Percentiles rank a stretch among this genome's conserved stretches.
phyloP scores from a whole-genome alignment of 345 rosid species.

The Corchorus capsularis region DNA sequence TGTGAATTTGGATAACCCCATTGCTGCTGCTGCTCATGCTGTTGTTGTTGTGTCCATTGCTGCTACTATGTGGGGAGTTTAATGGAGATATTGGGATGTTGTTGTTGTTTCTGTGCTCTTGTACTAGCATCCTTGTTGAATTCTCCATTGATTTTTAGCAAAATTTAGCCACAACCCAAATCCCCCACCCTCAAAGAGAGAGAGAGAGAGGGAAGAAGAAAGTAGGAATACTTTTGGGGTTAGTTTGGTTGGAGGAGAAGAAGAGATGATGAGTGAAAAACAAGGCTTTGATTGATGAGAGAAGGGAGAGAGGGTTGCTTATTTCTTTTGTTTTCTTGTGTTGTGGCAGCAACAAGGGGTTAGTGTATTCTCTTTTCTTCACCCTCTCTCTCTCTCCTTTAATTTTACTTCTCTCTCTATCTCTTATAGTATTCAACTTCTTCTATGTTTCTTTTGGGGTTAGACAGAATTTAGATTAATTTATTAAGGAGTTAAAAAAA shows the following conservation, averaged over 20 bases:
- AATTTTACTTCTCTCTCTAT: neutral
- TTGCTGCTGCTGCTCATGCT: constrained; percentile 30
- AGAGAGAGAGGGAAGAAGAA: neutral
- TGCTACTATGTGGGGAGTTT: constrained; percentile 42
- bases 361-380: neutral
- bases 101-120: constrained; percentile 42
- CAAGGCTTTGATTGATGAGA: constrained; percentile 29
- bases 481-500: constrained; percentile 24
- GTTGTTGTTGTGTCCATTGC: constrained; percentile 40
- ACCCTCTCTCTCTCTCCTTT: neutral
- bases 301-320: constrained; percentile 13
- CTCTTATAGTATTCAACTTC: neutral
- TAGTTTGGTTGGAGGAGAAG: constrained; percentile 36
- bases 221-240: neutral
- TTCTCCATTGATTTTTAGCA: constrained; percentile 50
- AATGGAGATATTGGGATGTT: constrained; percentile 44
- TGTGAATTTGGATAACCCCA: constrained; percentile 44
- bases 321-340: constrained; percentile 33
- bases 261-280: constrained; percentile 41
- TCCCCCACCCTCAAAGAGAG: neutral
- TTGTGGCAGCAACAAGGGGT: constrained; percentile 21
- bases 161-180: neutral
- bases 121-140: constrained; percentile 37
- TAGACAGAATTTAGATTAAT: neutral
- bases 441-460: neutral